Evolutionary conservation across 1,284 basidiomycete species (phyloP).

Genomic region (Leccinum pallidistipes): DNA sequence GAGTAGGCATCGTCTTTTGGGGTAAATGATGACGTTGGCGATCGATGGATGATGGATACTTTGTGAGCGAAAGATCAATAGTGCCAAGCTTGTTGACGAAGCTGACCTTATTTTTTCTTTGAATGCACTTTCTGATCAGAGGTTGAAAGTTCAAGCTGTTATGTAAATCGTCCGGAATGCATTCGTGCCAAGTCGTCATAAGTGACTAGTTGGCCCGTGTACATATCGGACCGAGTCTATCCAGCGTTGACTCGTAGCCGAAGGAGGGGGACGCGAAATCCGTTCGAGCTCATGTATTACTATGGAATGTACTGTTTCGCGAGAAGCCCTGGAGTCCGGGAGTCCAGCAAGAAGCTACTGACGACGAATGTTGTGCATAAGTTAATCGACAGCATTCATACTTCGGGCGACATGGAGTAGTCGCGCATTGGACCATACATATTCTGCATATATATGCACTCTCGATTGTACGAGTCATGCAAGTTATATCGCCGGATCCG

Average conservation of each 20-base stretch:
- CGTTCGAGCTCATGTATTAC: not conserved
- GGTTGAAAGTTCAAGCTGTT: no score
- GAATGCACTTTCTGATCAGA: not conserved
- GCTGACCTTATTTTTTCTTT: not conserved
- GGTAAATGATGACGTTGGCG: not conserved
- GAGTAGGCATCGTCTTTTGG: not conserved
- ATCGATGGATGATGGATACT: not conserved
- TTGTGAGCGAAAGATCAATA: not conserved
- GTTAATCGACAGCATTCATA: no score
- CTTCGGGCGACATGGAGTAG: no score
- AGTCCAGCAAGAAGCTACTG: no score
- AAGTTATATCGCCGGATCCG: no score
- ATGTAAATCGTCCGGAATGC: not conserved
- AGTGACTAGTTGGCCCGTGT: not conserved
- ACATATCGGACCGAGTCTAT: not conserved
- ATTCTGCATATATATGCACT: no score
- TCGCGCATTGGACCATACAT: no score
- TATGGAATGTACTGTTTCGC: no score
- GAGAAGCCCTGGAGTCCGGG: no score
- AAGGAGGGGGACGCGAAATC: not conserved
- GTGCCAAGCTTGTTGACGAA: not conserved
- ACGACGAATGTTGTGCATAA: no score
- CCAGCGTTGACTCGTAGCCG: not conserved
- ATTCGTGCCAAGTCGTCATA: not conserved
- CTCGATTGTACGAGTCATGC: no score